Evolutionary conservation across 2,329 filamentous ascomycete genomes (phyloP).

Genomic region (Xylariaceae sp.): DNA sequence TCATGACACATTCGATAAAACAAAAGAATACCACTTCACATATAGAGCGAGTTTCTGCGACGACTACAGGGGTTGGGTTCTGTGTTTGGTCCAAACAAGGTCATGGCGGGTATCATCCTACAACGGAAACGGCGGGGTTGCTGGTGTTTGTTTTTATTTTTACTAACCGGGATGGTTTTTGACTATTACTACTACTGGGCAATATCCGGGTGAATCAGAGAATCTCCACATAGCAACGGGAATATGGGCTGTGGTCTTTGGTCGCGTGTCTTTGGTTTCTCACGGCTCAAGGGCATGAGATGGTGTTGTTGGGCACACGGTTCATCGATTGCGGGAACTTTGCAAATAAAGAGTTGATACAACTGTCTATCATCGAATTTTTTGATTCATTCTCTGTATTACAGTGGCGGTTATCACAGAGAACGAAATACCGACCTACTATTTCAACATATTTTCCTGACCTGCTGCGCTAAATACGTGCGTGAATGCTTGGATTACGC

Average conservation of each 20-base stretch:
- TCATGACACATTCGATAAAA: conserved; percentile 45
- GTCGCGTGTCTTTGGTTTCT: conserved; percentile 28
- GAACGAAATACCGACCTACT: conserved; percentile 8
- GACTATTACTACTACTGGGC: conserved; percentile 11
- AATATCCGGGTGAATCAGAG: conserved; percentile 32
- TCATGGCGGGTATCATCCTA: conserved; percentile 20
- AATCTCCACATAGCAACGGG: conserved; percentile 30
- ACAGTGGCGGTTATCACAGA: conserved; percentile 12
- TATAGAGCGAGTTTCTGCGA: conserved; percentile 48
- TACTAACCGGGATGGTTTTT: conserved; percentile 18
- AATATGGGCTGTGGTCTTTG: conserved; percentile 26
- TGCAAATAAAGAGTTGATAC: conserved; percentile 34
- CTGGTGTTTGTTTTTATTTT: conserved; percentile 16
- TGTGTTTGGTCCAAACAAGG: conserved; percentile 37
- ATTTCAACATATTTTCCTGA: background rate
- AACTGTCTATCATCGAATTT: conserved; percentile 16
- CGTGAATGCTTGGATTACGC: background rate
- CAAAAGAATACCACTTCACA: conserved; percentile 38
- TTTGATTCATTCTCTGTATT: conserved; percentile 24
- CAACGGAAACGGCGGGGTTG: conserved; percentile 17
- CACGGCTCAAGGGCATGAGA: conserved; percentile 28
- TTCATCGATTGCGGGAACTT: conserved; percentile 18
- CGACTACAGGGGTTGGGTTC: conserved; percentile 31
- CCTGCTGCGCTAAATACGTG: conserved; percentile 5
- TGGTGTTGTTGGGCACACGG: conserved; percentile 34